phyloP scores from a whole-genome alignment of 495 filamentous ascomycete species.

The Cenococcum geophilum region DNA sequence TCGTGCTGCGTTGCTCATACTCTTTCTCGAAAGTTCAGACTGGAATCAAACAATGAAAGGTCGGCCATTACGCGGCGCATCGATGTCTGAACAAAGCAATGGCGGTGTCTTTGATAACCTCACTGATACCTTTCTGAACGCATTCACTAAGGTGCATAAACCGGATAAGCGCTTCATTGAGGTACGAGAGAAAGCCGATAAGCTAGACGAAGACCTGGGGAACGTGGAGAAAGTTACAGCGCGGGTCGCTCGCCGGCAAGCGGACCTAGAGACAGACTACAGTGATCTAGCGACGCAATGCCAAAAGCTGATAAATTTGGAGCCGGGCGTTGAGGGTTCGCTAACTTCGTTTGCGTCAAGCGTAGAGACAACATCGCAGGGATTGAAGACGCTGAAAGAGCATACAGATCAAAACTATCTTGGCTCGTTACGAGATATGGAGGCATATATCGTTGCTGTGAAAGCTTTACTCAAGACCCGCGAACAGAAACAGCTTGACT shows the following conservation, averaged over 20 bases:
- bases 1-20: conserved; percentile 69
- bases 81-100: conserved; percentile 47
- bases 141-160: conserved; percentile 93
- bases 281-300: conserved; percentile 87
- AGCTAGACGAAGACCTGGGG: conserved; percentile 87
- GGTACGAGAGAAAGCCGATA: conserved; percentile 86
- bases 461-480: conserved; percentile 85
- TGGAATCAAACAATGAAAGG: conserved; percentile 94
- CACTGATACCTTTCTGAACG: conserved; percentile 94
- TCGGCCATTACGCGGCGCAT: conserved; percentile 57
- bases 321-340: conserved; percentile 75
- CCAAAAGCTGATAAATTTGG: conserved; percentile 82
- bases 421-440: conserved; percentile 85
- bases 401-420: conserved; percentile 96
- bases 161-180: conserved; percentile 92
- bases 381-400: conserved; percentile 71
- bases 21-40: conserved; percentile 85
- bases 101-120: conserved; percentile 80
- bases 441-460: conserved; percentile 75
- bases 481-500: conserved; percentile 97
- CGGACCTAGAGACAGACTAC: conserved; percentile 83
- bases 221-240: conserved; percentile 92
- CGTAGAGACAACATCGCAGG: conserved; percentile 73
- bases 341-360: conserved; percentile 78
- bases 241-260: conserved; percentile 79